Percentiles rank a stretch among this genome's conserved stretches.
These are phyloP conservation scores for Mycena rosella DNA, from an alignment of 768 basidiomycete species.

Conservation along the genomic window DNA sequence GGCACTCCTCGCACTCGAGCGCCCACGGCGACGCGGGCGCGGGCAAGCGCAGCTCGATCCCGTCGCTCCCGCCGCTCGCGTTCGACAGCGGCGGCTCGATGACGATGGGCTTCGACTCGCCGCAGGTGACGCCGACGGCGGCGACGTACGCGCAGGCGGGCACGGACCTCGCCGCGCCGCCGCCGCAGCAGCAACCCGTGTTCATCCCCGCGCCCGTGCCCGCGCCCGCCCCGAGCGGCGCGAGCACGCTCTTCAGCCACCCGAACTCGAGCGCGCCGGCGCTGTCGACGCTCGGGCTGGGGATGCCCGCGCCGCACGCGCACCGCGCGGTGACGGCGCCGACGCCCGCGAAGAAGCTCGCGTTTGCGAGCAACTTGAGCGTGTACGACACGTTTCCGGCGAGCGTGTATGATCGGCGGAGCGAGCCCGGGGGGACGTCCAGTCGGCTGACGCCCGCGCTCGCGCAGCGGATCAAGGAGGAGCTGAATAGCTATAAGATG, in stretches of 20 bases:
- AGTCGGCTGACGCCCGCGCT: constrained; percentile 94
- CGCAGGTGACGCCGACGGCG: constrained; percentile 34
- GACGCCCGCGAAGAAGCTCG: constrained; percentile 75
- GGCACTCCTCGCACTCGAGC: constrained; percentile 71
- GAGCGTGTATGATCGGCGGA: constrained; percentile 91
- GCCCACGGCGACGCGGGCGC: constrained; percentile 45
- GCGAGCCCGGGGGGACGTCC: constrained; percentile 97
- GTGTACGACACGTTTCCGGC: constrained; percentile 98
- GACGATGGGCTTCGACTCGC: constrained; percentile 30
- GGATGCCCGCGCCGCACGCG: constrained; percentile 65
- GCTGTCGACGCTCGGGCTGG: constrained; percentile 68
- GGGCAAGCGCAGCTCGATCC: constrained; percentile 28
- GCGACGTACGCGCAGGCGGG: constrained; percentile 27
- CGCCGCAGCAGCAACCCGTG: too few relatives aligned
- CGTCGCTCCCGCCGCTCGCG: constrained; percentile 33
- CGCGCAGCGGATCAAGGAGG: constrained; percentile 98
- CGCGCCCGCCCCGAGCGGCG: constrained; percentile 41
- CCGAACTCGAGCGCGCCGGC: constrained; percentile 95
- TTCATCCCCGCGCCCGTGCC: too few relatives aligned
- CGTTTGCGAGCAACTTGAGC: constrained; percentile 92
- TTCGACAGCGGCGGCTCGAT: constrained; percentile 25
- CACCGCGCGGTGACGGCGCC: constrained; percentile 82
- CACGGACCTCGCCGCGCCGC: constrained; percentile 5
- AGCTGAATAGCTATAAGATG: constrained; percentile 99
- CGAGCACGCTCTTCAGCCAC: constrained; percentile 74